Percentiles rank a stretch among this genome's conserved stretches.
Conservation (phyloP, 164 flowering plant species). For the Sedum album region DNA sequence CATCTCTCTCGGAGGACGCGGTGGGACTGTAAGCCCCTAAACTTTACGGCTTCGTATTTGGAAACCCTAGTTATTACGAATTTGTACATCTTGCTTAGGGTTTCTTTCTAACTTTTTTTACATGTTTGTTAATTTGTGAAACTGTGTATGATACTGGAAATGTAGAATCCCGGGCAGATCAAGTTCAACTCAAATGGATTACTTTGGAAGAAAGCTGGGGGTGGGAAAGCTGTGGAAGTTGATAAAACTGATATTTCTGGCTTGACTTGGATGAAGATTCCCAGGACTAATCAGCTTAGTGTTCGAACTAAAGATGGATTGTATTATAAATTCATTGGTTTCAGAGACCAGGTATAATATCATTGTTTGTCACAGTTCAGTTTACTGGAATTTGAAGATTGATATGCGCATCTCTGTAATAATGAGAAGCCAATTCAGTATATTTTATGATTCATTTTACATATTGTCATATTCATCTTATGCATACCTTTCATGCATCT, state of each 20-base stretch:
- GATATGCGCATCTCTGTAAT: no score
- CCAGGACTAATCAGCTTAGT: constrained; percentile 77
- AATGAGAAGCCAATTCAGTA: no score
- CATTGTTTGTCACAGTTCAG: no score
- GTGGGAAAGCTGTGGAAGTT: constrained; percentile 86
- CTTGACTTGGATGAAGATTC: constrained; percentile 90
- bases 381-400: no score
- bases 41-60: not conserved
- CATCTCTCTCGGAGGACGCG: constrained; percentile 9
- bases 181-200: constrained; percentile 67
- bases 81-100: not conserved
- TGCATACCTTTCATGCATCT: not conserved
- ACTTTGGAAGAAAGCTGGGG: constrained; percentile 83
- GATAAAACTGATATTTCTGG: constrained; percentile 58
- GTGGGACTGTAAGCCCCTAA: constrained; percentile 2
- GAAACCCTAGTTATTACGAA: not conserved
- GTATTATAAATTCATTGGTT: constrained; percentile 79
- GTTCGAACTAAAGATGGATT: constrained; percentile 71
- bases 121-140: not conserved
- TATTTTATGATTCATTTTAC: no score
- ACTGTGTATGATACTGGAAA: not conserved
- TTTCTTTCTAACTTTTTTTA: not conserved
- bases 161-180: constrained; percentile 84
- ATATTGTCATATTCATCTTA: not conserved
- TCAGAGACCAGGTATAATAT: constrained; percentile 66